phyloP scores from a whole-genome alignment of 164 flowering plant species.

The Stephania cephalantha region DNA sequence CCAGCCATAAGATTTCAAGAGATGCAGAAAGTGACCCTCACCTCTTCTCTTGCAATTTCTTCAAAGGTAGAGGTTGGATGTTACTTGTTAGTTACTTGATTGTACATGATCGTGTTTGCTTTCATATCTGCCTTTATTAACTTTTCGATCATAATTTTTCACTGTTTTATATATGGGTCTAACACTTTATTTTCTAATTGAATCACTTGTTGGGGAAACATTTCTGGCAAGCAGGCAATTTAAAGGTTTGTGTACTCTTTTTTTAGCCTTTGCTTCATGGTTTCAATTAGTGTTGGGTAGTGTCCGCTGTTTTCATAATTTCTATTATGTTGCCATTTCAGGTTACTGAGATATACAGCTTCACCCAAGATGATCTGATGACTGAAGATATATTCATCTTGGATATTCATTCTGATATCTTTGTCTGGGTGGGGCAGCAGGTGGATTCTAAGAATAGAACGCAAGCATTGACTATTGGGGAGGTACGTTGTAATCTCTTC shows the following conservation, averaged over 20 bases:
- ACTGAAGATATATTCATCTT: slow-evolving; percentile 90
- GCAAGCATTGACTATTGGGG: slow-evolving; percentile 78
- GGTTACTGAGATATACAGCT: slow-evolving; percentile 84
- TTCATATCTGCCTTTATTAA: neutral
- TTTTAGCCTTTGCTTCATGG: slow-evolving; percentile 1
- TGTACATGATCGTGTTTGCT: neutral
- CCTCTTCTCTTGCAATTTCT: slow-evolving; percentile 70
- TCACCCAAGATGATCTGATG: slow-evolving; percentile 95
- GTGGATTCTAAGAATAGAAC: slow-evolving; percentile 58
- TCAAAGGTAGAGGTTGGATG: slow-evolving; percentile 43
- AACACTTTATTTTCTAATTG: slow-evolving; percentile 15
- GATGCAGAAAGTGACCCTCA: slow-evolving; percentile 86
- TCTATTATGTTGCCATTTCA: slow-evolving; percentile 29
- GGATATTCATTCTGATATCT: slow-evolving; percentile 85
- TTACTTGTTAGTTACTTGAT: neutral
- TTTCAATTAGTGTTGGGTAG: neutral
- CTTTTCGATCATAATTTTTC: neutral
- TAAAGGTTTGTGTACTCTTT: slow-evolving; percentile 57
- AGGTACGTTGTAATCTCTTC: slow-evolving; percentile 39
- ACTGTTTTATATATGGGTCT: slow-evolving; percentile 10
- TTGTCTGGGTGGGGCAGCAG: slow-evolving; percentile 92
- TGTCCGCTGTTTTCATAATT: neutral
- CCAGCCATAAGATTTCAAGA: slow-evolving; percentile 70
- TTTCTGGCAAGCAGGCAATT: slow-evolving; percentile 48
- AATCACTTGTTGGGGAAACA: slow-evolving; percentile 17